Evolutionary conservation across 169 alveolate genomes (phyloP).

Genomic region (Eimeria zaria): DNA sequence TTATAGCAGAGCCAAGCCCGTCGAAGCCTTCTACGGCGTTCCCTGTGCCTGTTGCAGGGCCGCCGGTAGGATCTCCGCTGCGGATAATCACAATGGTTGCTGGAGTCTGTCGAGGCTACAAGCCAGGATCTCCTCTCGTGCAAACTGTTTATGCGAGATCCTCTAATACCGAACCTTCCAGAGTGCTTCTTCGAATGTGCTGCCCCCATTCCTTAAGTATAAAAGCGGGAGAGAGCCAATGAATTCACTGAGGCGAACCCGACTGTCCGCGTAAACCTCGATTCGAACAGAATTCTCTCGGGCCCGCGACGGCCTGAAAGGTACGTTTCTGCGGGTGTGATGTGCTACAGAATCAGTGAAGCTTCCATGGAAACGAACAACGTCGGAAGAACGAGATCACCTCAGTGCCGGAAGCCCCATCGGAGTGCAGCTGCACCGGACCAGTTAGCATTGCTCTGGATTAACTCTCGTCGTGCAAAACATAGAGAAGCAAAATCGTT

Average conservation of each 20-base stretch:
- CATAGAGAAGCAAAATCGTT: background rate
- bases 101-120: background rate
- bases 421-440: constrained; percentile 42
- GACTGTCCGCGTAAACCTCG: background rate
- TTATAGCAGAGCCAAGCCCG: constrained; percentile 41
- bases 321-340: background rate
- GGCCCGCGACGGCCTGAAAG: constrained; percentile 9
- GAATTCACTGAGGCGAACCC: background rate
- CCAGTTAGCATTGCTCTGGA: constrained; percentile 36
- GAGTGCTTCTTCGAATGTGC: constrained; percentile 33
- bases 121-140: constrained; percentile 49
- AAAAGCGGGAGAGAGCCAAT: background rate
- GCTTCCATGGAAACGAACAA: background rate
- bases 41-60: background rate
- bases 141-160: background rate
- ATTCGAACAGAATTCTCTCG: background rate
- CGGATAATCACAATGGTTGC: constrained; percentile 6
- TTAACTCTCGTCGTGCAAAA: background rate
- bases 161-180: constrained; percentile 8
- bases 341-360: background rate
- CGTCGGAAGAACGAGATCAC: background rate
- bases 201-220: constrained; percentile 42
- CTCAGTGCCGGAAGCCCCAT: constrained; percentile 10
- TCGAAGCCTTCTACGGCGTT: background rate
- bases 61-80: background rate